phyloP scores from a whole-genome alignment of 176 grass and related monocot genomes.

The Hsuehochloa calcarea region DNA sequence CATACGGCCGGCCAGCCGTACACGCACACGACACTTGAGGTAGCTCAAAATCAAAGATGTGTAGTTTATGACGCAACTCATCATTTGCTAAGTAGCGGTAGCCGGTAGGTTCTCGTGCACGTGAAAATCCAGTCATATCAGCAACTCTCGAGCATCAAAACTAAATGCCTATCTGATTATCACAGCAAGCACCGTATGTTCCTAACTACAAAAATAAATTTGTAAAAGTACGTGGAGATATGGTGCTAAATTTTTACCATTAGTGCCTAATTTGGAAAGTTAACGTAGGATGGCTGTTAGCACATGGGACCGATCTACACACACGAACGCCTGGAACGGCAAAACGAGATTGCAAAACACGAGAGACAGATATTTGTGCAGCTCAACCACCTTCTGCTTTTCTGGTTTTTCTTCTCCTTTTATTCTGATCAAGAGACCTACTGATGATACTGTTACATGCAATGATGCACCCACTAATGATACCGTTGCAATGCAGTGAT shows the following conservation, averaged over 20 bases:
- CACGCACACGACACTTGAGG: neutral
- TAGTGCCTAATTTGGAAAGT: neutral
- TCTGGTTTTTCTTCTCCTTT: too few species aligned
- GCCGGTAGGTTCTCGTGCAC: neutral
- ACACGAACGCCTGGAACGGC: too few species aligned
- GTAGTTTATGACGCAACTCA: neutral
- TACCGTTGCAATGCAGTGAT: too few species aligned
- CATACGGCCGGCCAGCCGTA: too few species aligned
- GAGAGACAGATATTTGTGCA: too few species aligned
- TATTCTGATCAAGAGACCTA: too few species aligned
- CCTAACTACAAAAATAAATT: neutral
- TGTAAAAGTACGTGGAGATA: neutral
- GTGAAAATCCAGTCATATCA: neutral
- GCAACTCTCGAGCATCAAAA: neutral
- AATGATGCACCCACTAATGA: too few species aligned
- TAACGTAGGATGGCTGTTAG: conserved; percentile 16
- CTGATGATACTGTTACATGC: too few species aligned
- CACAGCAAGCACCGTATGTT: neutral
- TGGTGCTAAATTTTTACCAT: neutral
- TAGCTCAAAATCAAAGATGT: neutral
- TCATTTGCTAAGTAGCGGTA: neutral
- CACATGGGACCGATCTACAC: too few species aligned
- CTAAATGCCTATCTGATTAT: conserved; percentile 3
- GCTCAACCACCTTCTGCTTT: too few species aligned
- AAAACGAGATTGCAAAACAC: too few species aligned